Evolutionary conservation across 2,329 filamentous ascomycete genomes (phyloP).

Genomic region (Intubia oerlemansii): DNA sequence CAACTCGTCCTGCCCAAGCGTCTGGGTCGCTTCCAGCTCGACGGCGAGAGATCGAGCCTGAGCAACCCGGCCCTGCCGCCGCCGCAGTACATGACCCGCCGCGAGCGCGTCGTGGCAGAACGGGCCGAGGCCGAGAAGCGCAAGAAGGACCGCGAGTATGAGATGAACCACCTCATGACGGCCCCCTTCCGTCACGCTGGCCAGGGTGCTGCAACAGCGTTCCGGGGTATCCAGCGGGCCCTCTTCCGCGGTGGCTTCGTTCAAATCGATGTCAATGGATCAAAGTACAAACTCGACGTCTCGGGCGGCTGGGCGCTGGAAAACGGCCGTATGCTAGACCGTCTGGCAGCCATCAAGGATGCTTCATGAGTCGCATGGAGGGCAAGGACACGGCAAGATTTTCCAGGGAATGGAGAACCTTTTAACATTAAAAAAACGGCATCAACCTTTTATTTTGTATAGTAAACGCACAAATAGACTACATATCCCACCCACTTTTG

Average conservation of each 20-base stretch:
- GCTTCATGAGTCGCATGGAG: too few species aligned
- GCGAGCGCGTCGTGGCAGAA: constrained; percentile 11
- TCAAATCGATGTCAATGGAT: constrained; percentile 23
- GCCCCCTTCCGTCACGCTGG: constrained; percentile 31
- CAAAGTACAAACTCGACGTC: constrained; percentile 28
- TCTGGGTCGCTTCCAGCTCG: constrained; percentile 12
- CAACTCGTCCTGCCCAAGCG: constrained; percentile 17
- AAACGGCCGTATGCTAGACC: constrained; percentile 37
- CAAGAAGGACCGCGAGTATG: constrained; percentile 23
- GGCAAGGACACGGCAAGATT: too few species aligned
- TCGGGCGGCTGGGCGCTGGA: constrained; percentile 35
- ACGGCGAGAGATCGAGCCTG: constrained; percentile 2
- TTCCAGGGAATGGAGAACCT: too few species aligned
- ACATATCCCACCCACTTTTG: too few species aligned
- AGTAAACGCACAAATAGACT: too few species aligned
- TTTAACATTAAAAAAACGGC: too few species aligned
- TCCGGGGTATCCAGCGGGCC: constrained; percentile 24
- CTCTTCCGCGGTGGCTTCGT: constrained; percentile 36
- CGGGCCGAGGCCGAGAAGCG: constrained; percentile 17
- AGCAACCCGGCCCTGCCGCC: background rate
- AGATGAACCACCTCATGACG: constrained; percentile 33
- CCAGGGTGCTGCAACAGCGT: constrained; percentile 19
- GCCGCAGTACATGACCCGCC: background rate
- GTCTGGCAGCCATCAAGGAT: constrained; percentile 18
- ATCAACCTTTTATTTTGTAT: too few species aligned